Base-by-base conservation (phyloP, 2,329 filamentous ascomycete species). In the Polychaeton citri region DNA sequence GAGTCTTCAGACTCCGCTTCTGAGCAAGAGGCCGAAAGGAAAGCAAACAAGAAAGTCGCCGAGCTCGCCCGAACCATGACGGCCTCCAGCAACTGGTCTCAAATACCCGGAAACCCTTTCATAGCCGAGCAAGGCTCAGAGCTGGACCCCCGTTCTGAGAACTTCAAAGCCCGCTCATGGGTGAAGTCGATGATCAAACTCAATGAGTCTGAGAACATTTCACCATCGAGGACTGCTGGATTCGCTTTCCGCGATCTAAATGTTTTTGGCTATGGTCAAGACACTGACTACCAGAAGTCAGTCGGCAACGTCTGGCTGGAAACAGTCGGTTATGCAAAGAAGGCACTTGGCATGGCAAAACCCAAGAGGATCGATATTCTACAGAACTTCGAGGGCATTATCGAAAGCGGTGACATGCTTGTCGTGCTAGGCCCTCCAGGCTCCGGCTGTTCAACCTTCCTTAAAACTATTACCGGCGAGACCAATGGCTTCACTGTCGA, bases 401-500 rank as follows among this genome's bases (percentile, higher is more conserved):
- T 84, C 2, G 66, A 73, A 50, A 72, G 71, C 41, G 80, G 80
- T 30, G 80, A 85, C 64, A 81, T 85, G 76, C 60, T 84, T 19
- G 76, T 84, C 12, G 80, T 84, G 2, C 66, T 85, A 21, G 80
- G 80, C 12, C 79, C 79, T 37, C 80, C 80, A 2, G 65, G 62
- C 40, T 66, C 64, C 41, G 81, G 81, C 36, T 93, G 85, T 57
- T 84, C 81, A 12, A 92, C 85, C 2, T 78, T 92, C 43, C 66
- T 93, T 39, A 92, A 92, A 64, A 82, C 83, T 0, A 74, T 92
- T 46, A 74, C 83, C 3, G 84, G 85, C 41, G 83, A 92, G 59
- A 83, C 80, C 16, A 79, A 86, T 46, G 85, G 85, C 35, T 77
- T 92, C 47, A 75, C 71, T 46, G 66, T 90, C 10, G 80, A 84